A percentile compares a stretch with the other conserved stretches of the same genome.
phyloP scores from a whole-genome alignment of 495 filamentous ascomycete species.

The Aspergillus conjunctus region DNA sequence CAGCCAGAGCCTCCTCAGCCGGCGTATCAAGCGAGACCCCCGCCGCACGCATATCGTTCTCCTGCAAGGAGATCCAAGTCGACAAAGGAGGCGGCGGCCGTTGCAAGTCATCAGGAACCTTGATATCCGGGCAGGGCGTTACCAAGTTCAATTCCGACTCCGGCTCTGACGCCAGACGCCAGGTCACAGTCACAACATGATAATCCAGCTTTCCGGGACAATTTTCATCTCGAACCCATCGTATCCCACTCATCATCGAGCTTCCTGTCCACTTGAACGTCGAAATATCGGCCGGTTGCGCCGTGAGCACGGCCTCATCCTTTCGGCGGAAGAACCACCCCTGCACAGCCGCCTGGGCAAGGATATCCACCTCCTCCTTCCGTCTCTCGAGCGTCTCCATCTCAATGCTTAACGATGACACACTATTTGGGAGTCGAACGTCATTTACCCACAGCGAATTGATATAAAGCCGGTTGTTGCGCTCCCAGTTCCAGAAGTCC shows the following conservation, averaged over 20 bases:
- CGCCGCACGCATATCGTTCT: not conserved
- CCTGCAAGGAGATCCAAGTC: not conserved
- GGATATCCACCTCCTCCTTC: slow-evolving; percentile 30
- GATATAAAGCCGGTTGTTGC: slow-evolving; percentile 25
- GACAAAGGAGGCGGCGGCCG: not conserved
- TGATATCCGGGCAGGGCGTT: not conserved
- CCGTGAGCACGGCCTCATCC: slow-evolving; percentile 24
- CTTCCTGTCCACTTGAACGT: slow-evolving; percentile 32
- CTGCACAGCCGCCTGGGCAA: slow-evolving; percentile 24
- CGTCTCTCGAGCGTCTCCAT: slow-evolving; percentile 33
- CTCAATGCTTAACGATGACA: slow-evolving; percentile 29
- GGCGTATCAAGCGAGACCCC: not conserved
- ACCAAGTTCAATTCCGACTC: not conserved
- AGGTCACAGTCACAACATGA: slow-evolving; percentile 30
- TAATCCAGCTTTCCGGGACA: slow-evolving; percentile 32
- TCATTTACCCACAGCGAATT: slow-evolving; percentile 26
- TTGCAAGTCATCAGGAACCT: not conserved
- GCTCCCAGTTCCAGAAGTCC: slow-evolving; percentile 37
- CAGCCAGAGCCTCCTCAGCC: slow-evolving; percentile 2
- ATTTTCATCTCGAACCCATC: slow-evolving; percentile 35
- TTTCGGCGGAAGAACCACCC: slow-evolving; percentile 32
- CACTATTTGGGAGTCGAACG: slow-evolving; percentile 27
- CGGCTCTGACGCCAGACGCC: slow-evolving; percentile 14
- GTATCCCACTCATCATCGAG: slow-evolving; percentile 20
- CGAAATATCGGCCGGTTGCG: slow-evolving; percentile 17